These are phyloP conservation scores for Aureobasidium sp. DNA, from an alignment of 2,329 filamentous ascomycete genomes.

Conservation along the genomic window DNA sequence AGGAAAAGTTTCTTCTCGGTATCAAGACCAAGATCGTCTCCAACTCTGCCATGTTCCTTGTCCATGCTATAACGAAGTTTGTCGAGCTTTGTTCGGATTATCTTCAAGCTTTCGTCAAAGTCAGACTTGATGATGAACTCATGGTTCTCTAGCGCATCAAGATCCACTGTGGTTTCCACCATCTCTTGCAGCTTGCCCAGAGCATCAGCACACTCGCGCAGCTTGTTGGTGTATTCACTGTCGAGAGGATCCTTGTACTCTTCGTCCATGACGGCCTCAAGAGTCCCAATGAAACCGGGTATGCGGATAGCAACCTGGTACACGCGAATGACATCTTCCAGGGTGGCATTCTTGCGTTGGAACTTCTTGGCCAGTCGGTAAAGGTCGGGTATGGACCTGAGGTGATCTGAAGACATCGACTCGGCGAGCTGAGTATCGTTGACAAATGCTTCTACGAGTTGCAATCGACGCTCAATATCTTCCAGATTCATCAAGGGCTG, in stretches of 20 bases:
- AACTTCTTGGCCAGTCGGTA: slow-evolving; percentile 93
- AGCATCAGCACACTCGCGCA: slow-evolving; percentile 64
- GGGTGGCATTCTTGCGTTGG: slow-evolving; percentile 78
- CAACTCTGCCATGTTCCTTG: slow-evolving; percentile 66
- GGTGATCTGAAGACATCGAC: slow-evolving; percentile 92
- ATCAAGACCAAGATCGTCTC: slow-evolving; percentile 78
- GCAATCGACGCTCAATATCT: slow-evolving; percentile 85
- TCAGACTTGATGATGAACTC: slow-evolving; percentile 99
- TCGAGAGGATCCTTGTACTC: slow-evolving; percentile 82
- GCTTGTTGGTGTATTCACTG: slow-evolving; percentile 74
- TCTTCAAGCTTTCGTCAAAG: slow-evolving; percentile 79
- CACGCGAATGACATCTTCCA: slow-evolving; percentile 91
- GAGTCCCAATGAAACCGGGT: slow-evolving; percentile 78
- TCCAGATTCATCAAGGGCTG: slow-evolving; percentile 87
- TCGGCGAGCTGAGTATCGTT: slow-evolving; percentile 88
- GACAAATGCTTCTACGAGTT: slow-evolving; percentile 91
- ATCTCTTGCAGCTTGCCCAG: slow-evolving; percentile 87
- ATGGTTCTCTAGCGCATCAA: slow-evolving; percentile 90
- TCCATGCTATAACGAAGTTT: slow-evolving; percentile 76
- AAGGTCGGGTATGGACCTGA: slow-evolving; percentile 86
- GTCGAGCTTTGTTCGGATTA: slow-evolving; percentile 88
- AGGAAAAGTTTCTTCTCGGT: slow-evolving; percentile 96
- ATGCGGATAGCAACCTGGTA: slow-evolving; percentile 92
- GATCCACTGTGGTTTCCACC: slow-evolving; percentile 96
- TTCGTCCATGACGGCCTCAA: slow-evolving; percentile 94